These are phyloP conservation scores for Acacia crassicarpa DNA, from an alignment of 306 rosid species.

Conservation along the genomic window DNA sequence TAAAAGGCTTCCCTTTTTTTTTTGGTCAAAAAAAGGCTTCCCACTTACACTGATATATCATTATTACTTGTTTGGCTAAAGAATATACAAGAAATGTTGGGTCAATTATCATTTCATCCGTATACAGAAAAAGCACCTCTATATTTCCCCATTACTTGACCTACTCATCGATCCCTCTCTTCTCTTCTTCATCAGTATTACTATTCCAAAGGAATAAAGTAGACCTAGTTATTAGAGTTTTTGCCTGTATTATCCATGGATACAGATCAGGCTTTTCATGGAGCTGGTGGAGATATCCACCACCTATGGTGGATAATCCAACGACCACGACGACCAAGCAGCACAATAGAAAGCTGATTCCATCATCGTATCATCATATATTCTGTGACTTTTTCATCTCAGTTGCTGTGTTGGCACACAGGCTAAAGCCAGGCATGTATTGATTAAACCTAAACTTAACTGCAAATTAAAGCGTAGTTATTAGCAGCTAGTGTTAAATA, in stretches of 20 bases:
- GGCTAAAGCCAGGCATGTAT: slow-evolving; percentile 64
- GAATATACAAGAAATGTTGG: slow-evolving; percentile 17
- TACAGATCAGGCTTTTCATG: background rate
- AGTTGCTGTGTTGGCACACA: slow-evolving; percentile 47
- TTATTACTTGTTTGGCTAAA: slow-evolving; percentile 54
- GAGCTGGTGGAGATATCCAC: slow-evolving; percentile 23
- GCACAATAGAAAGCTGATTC: slow-evolving; percentile 24
- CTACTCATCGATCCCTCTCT: background rate
- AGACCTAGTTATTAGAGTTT: background rate
- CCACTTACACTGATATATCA: slow-evolving; percentile 37
- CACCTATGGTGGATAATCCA: slow-evolving; percentile 23
- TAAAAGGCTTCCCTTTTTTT: slow-evolving; percentile 37
- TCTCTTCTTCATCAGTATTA: background rate
- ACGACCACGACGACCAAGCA: slow-evolving; percentile 14
- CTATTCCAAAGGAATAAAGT: background rate
- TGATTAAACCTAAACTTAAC: slow-evolving; percentile 25
- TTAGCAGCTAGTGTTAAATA: background rate
- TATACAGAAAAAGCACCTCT: slow-evolving; percentile 17
- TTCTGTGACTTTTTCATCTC: background rate
- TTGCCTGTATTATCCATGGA: slow-evolving; percentile 24
- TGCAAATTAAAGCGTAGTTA: background rate
- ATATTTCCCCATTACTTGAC: slow-evolving; percentile 18
- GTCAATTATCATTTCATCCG: slow-evolving; percentile 29
- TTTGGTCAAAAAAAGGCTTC: slow-evolving; percentile 32
- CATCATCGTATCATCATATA: background rate